Percentiles rank a stretch among this genome's conserved stretches.
These are phyloP conservation scores for Ganoderma leucocontextum DNA, from an alignment of 1,284 basidiomycete species.

Conservation along the genomic window DNA sequence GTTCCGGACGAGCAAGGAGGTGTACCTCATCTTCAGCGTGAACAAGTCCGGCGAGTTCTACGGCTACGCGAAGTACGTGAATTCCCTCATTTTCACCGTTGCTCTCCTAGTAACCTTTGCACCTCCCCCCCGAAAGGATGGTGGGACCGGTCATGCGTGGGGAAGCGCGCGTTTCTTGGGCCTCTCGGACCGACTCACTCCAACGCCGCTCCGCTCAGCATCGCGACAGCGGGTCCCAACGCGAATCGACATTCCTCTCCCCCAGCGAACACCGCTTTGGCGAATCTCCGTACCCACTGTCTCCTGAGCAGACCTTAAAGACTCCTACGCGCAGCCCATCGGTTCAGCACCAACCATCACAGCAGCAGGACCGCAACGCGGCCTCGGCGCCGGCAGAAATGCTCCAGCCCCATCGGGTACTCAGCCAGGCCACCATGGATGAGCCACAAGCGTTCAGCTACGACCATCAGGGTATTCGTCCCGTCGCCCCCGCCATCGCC, in stretches of 20 bases:
- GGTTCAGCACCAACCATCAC: background rate
- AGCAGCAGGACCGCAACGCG: conserved; percentile 29
- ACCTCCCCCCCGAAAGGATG: conserved; percentile 65
- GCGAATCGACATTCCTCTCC: conserved; percentile 45
- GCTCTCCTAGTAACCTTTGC: too few species aligned
- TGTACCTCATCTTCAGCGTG: conserved; percentile 90
- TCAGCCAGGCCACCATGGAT: conserved; percentile 36
- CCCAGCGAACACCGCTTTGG: conserved; percentile 52
- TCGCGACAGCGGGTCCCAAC: conserved; percentile 31
- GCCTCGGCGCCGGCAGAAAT: conserved; percentile 64
- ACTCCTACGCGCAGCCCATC: background rate
- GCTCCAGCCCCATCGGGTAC: conserved; percentile 46
- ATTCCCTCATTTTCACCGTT: background rate
- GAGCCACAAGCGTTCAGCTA: conserved; percentile 41
- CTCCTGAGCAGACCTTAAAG: conserved; percentile 23
- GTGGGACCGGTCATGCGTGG: conserved; percentile 61
- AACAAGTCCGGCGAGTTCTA: conserved; percentile 94
- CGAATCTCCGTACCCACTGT: conserved; percentile 44
- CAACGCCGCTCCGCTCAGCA: conserved; percentile 34
- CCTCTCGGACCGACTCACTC: conserved; percentile 53
- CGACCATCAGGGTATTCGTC: conserved; percentile 34
- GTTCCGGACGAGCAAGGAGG: conserved; percentile 86
- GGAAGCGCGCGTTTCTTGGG: conserved; percentile 67
- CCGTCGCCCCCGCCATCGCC: conserved; percentile 21
- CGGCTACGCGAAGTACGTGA: conserved; percentile 79